phyloP scores from a whole-genome alignment of 2,329 filamentous ascomycete species.

The Chaetomiaceae sp. region DNA sequence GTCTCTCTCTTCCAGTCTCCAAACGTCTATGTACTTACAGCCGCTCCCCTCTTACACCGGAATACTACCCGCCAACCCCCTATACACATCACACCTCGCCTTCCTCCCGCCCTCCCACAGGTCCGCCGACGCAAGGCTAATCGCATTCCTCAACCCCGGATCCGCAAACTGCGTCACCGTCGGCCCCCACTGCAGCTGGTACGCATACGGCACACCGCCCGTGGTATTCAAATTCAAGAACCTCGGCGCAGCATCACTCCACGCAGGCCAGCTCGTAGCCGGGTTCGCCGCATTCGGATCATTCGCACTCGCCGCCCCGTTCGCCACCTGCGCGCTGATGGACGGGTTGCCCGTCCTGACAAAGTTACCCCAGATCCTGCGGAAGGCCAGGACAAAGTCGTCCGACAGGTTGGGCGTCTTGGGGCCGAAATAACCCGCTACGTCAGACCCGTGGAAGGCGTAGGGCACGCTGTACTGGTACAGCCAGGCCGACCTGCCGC shows the following conservation, averaged over 20 bases:
- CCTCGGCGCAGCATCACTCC: constrained; percentile 9
- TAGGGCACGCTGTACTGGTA: constrained; percentile 47
- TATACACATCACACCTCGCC: constrained; percentile 25
- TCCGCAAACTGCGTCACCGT: constrained; percentile 18
- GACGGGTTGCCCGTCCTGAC: constrained; percentile 21
- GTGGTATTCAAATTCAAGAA: constrained; percentile 27
- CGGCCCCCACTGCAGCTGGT: constrained; percentile 8
- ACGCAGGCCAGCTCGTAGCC: constrained; percentile 23
- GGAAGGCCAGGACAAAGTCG: constrained; percentile 23
- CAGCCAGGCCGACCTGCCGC: constrained; percentile 33
- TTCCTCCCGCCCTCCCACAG: constrained; percentile 27
- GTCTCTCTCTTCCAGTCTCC: no score
- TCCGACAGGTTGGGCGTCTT: constrained; percentile 22
- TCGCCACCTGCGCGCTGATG: constrained; percentile 20
- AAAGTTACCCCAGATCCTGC: constrained; percentile 26
- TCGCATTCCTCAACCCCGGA: constrained; percentile 20
- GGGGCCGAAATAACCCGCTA: constrained; percentile 34
- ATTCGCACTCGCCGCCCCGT: constrained; percentile 16
- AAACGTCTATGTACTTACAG: no score
- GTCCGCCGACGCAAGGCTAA: constrained; percentile 18
- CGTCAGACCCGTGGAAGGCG: constrained; percentile 37
- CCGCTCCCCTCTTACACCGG: not conserved
- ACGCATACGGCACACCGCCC: constrained; percentile 17
- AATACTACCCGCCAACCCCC: constrained; percentile 11
- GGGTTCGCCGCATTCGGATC: constrained; percentile 12